Base-by-base conservation (phyloP, 805 yeast species). In the Danielia reshetovae region DNA sequence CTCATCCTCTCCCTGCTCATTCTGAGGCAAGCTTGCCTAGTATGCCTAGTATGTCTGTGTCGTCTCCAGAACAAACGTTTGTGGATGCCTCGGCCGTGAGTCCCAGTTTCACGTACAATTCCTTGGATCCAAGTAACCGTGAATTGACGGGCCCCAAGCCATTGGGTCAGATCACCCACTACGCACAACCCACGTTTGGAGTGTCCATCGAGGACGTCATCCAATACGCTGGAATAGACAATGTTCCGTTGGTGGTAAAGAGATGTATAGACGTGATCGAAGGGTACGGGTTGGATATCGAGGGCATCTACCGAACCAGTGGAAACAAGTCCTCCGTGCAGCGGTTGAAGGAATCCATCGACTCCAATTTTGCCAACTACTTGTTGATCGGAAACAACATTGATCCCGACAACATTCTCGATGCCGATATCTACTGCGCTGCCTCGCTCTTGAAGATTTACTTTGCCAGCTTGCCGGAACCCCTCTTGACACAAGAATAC, bases 181-280 rank as follows among this genome's bases (percentile, higher is more conserved):
- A 43, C 14, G 26, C 45, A 4, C 70, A 65, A 35, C 70, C 72
- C 0, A 79, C 95, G 0, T 93, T 86, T 60, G 97, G 96, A 0
- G 78, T 81, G 0, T 81, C 95, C 1, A 70, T 93, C n/a, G 94
- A 83, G 39, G 77, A 70, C 7, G 62, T 86, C 28, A 77, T 88
- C 13, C 82, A 80, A 42, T 79, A 74, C 46, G 96, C 94, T 43
- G 74, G 72, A 5, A 90, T 88, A 35, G 95, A 86, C 45, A 81
- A 85, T 58, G 96, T 93, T 4, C 99, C 99, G 1, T 72, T 83
- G 12, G 75, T 93, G 31, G 98, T 93, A 8, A 80, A 81, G 43
- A 85, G 81, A 53, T 89, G 97, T 68, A 84, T 90, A 33, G 81
- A 80, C 43, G 81, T 89, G 6, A 79, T 93, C 23, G 97, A 93